Conservation (phyloP, 164 flowering plant genomes). For the Berberis thunbergii region DNA sequence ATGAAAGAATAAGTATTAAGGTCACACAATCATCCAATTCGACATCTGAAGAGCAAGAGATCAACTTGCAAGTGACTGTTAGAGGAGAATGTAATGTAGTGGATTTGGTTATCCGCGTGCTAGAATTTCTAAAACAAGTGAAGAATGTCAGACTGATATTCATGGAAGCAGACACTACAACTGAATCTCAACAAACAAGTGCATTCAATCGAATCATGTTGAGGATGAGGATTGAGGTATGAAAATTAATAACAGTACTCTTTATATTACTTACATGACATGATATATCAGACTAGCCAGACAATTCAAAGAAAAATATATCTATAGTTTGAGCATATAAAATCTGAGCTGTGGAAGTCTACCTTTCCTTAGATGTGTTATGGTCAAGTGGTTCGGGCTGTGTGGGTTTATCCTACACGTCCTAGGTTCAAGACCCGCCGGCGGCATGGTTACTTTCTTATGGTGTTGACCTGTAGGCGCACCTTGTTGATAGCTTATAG, state of each 20-base stretch:
- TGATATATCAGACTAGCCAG: neutral
- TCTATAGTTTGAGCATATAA: neutral
- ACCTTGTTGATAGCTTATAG: too few species aligned
- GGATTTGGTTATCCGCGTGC: conserved; percentile 30
- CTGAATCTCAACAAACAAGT: conserved; percentile 12
- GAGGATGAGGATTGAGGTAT: conserved; percentile 40
- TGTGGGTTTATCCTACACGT: too few species aligned
- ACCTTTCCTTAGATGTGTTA: neutral
- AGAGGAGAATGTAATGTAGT: conserved; percentile 22
- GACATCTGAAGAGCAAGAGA: conserved; percentile 22
- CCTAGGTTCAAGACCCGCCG: too few species aligned
- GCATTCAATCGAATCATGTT: conserved; percentile 18
- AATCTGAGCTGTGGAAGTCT: neutral
- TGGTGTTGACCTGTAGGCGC: too few species aligned
- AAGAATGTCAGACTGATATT: conserved; percentile 31
- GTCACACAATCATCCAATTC: conserved; percentile 24
- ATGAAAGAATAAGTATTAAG: conserved; percentile 24
- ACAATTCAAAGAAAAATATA: neutral
- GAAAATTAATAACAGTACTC: neutral
- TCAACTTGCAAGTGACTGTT: conserved; percentile 35
- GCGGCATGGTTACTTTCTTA: too few species aligned
- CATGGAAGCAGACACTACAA: conserved; percentile 29
- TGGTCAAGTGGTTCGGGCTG: too few species aligned
- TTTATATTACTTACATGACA: neutral
- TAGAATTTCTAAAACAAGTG: conserved; percentile 45